These are phyloP conservation scores for Ceratocystis destructans DNA, from an alignment of 2,329 filamentous ascomycete species.

Conservation along the genomic window DNA sequence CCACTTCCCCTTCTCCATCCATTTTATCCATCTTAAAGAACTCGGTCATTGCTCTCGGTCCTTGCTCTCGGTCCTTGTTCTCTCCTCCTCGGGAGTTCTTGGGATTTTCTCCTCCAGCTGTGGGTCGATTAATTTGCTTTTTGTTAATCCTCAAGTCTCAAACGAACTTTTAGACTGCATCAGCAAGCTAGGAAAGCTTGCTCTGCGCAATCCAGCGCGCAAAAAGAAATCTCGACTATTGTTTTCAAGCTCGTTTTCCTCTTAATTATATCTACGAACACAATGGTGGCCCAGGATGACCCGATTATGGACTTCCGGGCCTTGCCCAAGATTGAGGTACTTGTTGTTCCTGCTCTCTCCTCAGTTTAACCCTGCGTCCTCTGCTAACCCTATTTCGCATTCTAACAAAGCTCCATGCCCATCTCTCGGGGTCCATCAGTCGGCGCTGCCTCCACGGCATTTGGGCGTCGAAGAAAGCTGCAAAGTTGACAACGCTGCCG, in stretches of 20 bases:
- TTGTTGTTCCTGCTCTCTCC: neutral
- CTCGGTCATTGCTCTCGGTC: neutral
- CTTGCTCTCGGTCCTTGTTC: neutral
- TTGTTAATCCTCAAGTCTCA: neutral
- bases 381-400: neutral
- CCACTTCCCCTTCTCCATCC: too few relatives aligned
- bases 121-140: neutral
- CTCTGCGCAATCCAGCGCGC: too few relatives aligned
- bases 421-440: conserved; percentile 66
- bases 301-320: conserved; percentile 7
- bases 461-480: conserved; percentile 48
- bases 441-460: conserved; percentile 59
- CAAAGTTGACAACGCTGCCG: conserved; percentile 40
- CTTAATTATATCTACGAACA: too few relatives aligned
- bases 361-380: neutral
- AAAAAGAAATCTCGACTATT: too few relatives aligned
- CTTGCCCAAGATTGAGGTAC: conserved; percentile 17
- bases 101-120: neutral
- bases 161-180: neutral
- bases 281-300: neutral
- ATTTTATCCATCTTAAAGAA: too few relatives aligned
- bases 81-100: neutral
- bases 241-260: too few relatives aligned
- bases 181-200: too few relatives aligned
- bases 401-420: conserved; percentile 56